A percentile compares a stretch with the other conserved stretches of the same genome.
phyloP scores from a whole-genome alignment of 2,329 filamentous ascomycete genomes.

The Penicillium corylophilum region DNA sequence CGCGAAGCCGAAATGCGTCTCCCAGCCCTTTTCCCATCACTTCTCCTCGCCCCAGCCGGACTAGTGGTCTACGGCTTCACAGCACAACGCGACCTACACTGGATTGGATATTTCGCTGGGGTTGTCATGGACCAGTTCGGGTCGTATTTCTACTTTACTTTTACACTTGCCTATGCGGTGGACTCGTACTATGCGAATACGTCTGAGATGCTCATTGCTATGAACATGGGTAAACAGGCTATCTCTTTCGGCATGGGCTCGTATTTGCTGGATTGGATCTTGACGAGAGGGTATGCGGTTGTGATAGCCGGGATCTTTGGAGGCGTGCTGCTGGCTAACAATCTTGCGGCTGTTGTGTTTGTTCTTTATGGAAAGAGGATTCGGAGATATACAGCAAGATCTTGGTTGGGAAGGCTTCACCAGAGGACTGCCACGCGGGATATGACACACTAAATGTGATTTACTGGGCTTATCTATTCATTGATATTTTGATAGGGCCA shows the following conservation, averaged over 20 bases:
- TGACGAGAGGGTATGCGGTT: constrained; percentile 49
- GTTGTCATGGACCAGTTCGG: constrained; percentile 52
- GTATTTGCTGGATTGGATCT: constrained; percentile 53
- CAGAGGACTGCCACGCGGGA: constrained; percentile 10
- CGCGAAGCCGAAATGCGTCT: constrained; percentile 45
- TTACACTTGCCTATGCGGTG: constrained; percentile 61
- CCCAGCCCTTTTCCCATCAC: constrained; percentile 32
- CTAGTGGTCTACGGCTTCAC: constrained; percentile 35
- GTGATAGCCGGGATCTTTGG: constrained; percentile 55
- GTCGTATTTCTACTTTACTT: constrained; percentile 57
- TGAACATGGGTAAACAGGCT: constrained; percentile 59
- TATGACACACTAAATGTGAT: constrained; percentile 21
- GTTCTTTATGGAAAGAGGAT: constrained; percentile 54
- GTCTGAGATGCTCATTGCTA: constrained; percentile 63
- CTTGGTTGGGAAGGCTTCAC: constrained; percentile 49
- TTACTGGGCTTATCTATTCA: neutral
- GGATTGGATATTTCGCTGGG: constrained; percentile 50
- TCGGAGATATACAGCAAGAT: constrained; percentile 45
- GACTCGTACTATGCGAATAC: constrained; percentile 60
- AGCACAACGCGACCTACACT: constrained; percentile 32
- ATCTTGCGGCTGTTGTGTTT: constrained; percentile 50
- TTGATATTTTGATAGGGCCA: neutral
- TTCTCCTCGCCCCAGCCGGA: constrained; percentile 32
- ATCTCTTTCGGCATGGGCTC: constrained; percentile 56
- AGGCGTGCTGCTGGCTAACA: constrained; percentile 51